Evolutionary conservation across 2,329 filamentous ascomycete species (phyloP).

Genomic region (Colletotrichum lupini): DNA sequence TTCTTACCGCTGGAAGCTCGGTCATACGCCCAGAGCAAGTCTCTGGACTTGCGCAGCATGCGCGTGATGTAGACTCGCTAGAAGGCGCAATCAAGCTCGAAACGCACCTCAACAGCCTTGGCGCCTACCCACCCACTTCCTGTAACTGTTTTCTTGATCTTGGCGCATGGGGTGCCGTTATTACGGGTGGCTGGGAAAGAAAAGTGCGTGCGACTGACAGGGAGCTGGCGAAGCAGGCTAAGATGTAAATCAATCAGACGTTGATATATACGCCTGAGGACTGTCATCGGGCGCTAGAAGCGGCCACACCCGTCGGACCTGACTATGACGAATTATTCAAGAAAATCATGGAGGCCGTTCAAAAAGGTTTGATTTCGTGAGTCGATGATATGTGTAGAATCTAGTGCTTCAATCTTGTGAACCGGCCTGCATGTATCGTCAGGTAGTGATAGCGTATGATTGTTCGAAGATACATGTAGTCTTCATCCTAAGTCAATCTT

Average conservation of each 20-base stretch:
- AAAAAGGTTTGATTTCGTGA: neutral
- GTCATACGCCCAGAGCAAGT: slow-evolving; percentile 43
- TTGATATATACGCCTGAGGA: slow-evolving; percentile 47
- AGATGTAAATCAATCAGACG: slow-evolving; percentile 46
- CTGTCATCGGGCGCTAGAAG: slow-evolving; percentile 38
- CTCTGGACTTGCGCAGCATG: slow-evolving; percentile 44
- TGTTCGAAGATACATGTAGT: no score
- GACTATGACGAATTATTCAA: slow-evolving; percentile 25
- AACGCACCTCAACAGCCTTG: slow-evolving; percentile 43
- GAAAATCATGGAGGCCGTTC: neutral
- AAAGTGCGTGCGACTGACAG: slow-evolving; percentile 42
- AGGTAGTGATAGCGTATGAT: no score
- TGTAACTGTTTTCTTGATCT: slow-evolving; percentile 51
- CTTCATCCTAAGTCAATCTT: no score
- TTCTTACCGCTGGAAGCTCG: slow-evolving; percentile 50
- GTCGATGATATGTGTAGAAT: no score
- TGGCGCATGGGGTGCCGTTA: slow-evolving; percentile 44
- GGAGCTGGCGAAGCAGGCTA: slow-evolving; percentile 46
- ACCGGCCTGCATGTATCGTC: no score
- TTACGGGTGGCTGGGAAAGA: slow-evolving; percentile 46
- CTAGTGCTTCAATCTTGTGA: no score
- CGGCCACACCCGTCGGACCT: slow-evolving; percentile 38
- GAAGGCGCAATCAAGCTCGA: slow-evolving; percentile 41
- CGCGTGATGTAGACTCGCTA: slow-evolving; percentile 48
- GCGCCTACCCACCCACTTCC: slow-evolving; percentile 36